A percentile compares a stretch with the other conserved stretches of the same genome.
phyloP scores from a whole-genome alignment of 306 rosid genomes.

The Hylodesmum podocarpum region DNA sequence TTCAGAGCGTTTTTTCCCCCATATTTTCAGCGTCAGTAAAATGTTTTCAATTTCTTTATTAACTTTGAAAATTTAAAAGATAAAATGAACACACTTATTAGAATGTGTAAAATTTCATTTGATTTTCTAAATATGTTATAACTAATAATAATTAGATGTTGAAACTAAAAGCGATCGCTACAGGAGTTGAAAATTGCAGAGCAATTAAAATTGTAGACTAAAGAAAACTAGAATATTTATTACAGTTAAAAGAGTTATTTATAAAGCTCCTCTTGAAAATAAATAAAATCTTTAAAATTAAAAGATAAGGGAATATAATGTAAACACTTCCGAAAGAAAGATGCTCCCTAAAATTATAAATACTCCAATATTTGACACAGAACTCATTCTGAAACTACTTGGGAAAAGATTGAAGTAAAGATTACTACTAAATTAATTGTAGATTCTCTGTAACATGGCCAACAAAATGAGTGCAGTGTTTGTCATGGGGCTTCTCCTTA shows the following conservation, averaged over 20 bases:
- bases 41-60: not conserved
- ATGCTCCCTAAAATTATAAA: not conserved
- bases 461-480: not conserved
- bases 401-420: not conserved
- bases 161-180: not conserved
- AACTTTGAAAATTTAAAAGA: not conserved
- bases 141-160: not conserved
- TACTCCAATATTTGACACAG: not conserved
- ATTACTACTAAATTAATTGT: no score
- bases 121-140: not conserved
- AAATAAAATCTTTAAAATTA: not conserved
- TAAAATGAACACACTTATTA: no score
- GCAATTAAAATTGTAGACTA: not conserved
- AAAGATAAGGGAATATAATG: not conserved
- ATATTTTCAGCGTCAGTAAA: not conserved
- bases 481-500: not conserved
- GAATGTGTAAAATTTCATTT: not conserved
- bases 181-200: not conserved
- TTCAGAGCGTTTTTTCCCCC: not conserved
- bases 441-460: not conserved
- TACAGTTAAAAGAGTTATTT: not conserved
- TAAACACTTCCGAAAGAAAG: not conserved
- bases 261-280: not conserved
- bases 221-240: not conserved
- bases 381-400: not conserved